Evolutionary conservation across 2,329 filamentous ascomycete genomes (phyloP).

Genomic region (Arachnopeziza araneosa): DNA sequence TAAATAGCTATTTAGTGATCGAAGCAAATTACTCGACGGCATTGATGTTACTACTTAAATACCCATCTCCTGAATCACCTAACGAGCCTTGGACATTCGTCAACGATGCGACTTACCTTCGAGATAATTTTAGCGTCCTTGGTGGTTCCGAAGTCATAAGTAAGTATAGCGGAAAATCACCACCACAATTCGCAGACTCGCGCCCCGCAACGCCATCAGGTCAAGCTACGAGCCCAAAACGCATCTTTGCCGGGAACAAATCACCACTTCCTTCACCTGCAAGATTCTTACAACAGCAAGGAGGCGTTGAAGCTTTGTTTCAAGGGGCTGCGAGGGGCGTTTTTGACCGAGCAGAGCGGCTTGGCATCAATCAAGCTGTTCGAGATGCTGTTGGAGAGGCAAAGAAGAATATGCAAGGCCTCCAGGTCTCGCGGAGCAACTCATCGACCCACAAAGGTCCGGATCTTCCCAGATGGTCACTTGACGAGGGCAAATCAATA

Average conservation of each 20-base stretch:
- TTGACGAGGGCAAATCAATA: constrained; percentile 26
- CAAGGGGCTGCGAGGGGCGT: constrained; percentile 73
- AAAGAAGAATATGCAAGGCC: constrained; percentile 64
- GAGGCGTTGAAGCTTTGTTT: constrained; percentile 62
- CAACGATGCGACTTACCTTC: constrained; percentile 74
- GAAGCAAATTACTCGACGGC: constrained; percentile 84
- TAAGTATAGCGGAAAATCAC: constrained; percentile 61
- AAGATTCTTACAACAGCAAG: constrained; percentile 41
- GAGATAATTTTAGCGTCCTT: constrained; percentile 54
- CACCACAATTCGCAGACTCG: constrained; percentile 29
- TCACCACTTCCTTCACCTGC: constrained; percentile 29
- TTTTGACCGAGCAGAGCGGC: constrained; percentile 65
- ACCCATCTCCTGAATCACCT: constrained; percentile 60
- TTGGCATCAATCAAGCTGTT: constrained; percentile 75
- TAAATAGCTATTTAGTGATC: constrained; percentile 52
- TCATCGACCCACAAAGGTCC: constrained; percentile 22
- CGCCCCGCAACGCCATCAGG: constrained; percentile 27
- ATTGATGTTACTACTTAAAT: constrained; percentile 76
- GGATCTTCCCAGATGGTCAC: constrained; percentile 25
- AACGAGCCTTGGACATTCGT: constrained; percentile 74
- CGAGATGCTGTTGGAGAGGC: constrained; percentile 79
- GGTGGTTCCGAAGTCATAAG: constrained; percentile 62
- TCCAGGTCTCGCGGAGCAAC: constrained; percentile 51
- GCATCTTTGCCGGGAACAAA: constrained; percentile 20
- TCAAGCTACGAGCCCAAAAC: constrained; percentile 20